These are phyloP conservation scores for Tolypocladium album DNA, from an alignment of 2,329 filamentous ascomycete species.

Conservation along the genomic window DNA sequence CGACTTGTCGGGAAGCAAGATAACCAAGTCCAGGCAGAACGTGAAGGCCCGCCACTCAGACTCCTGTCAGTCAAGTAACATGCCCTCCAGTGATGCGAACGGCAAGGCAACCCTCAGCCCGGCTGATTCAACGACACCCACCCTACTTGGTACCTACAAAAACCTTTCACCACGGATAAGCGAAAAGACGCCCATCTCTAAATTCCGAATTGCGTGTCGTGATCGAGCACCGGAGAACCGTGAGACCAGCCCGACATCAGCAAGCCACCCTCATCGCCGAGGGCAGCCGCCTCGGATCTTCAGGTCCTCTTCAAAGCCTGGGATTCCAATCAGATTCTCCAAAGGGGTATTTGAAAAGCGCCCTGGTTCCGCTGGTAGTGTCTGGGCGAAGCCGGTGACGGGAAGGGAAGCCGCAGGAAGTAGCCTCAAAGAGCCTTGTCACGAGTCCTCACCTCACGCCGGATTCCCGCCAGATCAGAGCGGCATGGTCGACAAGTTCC, in stretches of 20 bases:
- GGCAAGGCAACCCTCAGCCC: constrained; percentile 2
- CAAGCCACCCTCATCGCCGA: background rate
- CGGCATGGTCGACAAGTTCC: background rate
- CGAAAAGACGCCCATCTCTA: too few species aligned
- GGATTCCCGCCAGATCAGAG: background rate
- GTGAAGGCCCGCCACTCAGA: constrained; percentile 9
- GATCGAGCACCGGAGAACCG: background rate
- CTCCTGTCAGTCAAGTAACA: constrained; percentile 5
- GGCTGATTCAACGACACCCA: background rate
- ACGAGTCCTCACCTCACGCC: background rate
- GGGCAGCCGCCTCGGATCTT: background rate
- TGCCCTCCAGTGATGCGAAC: background rate
- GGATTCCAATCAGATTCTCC: background rate
- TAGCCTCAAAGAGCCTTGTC: background rate
- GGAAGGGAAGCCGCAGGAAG: background rate
- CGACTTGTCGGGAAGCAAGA: constrained; percentile 12
- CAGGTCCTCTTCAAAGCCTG: background rate
- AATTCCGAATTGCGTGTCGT: background rate
- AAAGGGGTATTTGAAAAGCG: constrained; percentile 1
- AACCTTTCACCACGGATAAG: background rate
- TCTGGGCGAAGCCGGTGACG: background rate
- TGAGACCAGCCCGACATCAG: background rate
- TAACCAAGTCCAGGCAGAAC: constrained; percentile 13
- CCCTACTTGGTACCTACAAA: background rate
- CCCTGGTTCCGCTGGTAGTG: background rate